Base-by-base conservation (phyloP, 2,329 filamentous ascomycete genomes). In the Dactylellina cionopaga region DNA sequence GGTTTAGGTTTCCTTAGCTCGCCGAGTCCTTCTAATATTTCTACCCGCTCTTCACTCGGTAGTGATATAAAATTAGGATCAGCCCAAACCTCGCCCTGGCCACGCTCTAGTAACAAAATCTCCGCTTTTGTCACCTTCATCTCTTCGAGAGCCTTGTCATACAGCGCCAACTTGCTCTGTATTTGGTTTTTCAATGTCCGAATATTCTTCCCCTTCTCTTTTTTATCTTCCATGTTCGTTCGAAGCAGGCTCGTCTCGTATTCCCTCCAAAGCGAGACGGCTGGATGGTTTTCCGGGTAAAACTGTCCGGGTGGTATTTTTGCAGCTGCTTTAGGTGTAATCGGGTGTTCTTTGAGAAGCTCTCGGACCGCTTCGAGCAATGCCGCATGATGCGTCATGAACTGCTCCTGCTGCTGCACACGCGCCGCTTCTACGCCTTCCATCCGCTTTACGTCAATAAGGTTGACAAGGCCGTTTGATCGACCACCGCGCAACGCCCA, bases 401-500 rank as follows among this genome's bases (percentile, higher is more conserved):
- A 71, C 25, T 59, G 7, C 5, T 51, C 11, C 13, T 58, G 37
- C 24, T 64, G 58, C n/a, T 25, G 10, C 17, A 46, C 19, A 15
- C 43, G 49, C 15, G 41, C 58, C 3, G 10, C 13, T 17, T 64
- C 66, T 10, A 71, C 11, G 11, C 44, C 6, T 1, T 19, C 15
- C 17, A 46, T 49, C 15, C 22, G 15, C 3, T 17, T 37, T 3
- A 71, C 52, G 2, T 54, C 24, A 10, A 43, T 37, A 10, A 71
- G 22, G n/a, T 71, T 44, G 9, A 71, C 13, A 15, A 71, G 58
- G 2, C 66, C 66, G 22, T 71, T 71, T 11, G 15, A 27, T 11
- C 66, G 49, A 15, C 66, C 66, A 3, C 66, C 66, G 2, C 66
- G 58, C 15, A 71, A 1, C 24, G 58, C 66, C 66, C 66, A 71